A percentile compares a stretch with the other conserved stretches of the same genome.
These are phyloP conservation scores for Penicillium brevicompactum DNA, from an alignment of 2,329 filamentous ascomycete species.

Conservation along the genomic window DNA sequence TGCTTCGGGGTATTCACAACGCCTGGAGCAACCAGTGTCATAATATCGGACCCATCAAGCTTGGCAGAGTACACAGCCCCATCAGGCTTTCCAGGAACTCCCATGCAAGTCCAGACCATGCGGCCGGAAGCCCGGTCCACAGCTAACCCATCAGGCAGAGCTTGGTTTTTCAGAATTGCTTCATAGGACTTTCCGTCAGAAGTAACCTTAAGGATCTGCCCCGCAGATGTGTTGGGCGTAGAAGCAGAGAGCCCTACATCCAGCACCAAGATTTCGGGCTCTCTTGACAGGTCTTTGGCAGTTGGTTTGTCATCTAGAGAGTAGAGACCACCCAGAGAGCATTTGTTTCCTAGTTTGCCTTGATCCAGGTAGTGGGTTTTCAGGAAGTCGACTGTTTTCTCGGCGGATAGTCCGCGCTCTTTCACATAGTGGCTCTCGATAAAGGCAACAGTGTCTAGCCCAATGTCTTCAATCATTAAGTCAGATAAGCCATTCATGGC, in stretches of 20 bases:
- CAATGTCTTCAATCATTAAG: constrained; percentile 37
- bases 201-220: constrained; percentile 22
- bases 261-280: constrained; percentile 20
- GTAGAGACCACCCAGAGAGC: constrained; percentile 44
- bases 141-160: constrained; percentile 51
- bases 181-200: constrained; percentile 5
- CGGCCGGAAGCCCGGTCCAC: constrained; percentile 35
- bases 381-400: constrained; percentile 50
- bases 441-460: constrained; percentile 56
- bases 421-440: constrained; percentile 58
- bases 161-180: constrained; percentile 16
- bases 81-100: constrained; percentile 39
- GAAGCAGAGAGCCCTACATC: constrained; percentile 26
- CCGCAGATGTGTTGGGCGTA: constrained; percentile 13
- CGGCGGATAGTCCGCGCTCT: constrained; percentile 48
- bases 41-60: constrained; percentile 52
- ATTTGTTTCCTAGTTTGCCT: constrained; percentile 53
- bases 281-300: not conserved
- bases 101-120: constrained; percentile 58
- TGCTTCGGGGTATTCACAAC: constrained; percentile 54
- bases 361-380: constrained; percentile 48
- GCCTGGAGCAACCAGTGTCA: constrained; percentile 47
- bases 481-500: not conserved
- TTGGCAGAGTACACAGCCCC: constrained; percentile 49
- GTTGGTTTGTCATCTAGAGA: constrained; percentile 20